Evolutionary conservation across 2,329 filamentous ascomycete species (phyloP), one percentile per base, ranked within the genome.

Genomic region (Hymenoscyphus repandus): DNA sequence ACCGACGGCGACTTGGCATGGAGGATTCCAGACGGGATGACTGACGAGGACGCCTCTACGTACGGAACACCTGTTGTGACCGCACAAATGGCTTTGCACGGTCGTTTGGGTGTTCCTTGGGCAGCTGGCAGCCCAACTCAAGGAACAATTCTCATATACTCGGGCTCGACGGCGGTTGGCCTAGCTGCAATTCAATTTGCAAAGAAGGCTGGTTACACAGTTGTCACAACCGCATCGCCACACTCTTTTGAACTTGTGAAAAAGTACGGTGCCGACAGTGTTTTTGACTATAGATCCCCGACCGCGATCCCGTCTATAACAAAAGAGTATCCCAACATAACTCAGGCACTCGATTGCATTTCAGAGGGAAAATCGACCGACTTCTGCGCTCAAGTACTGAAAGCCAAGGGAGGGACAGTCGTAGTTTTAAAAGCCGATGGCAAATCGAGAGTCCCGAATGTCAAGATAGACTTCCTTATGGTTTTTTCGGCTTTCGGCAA

Each of bases 291-390:
- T 66, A 68, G 67, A 11, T 68, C 70, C 27, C 63, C 70, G 0
- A 66, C 68, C 31, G 67, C 67, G n/a, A 70, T 68, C 1, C 63
- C 64, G 31, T 68, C 74, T 52, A 78, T 79, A 60, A 61, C 64
- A 3, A 66, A 68, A 22, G 62, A 66, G 22, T 66, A 67, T 45
- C 64, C 65, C 7, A 44, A 58, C 17, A 66, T 69, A n/a, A 74
- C 74, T 2, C 64, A 70, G n/a, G 74, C 65, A 6, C 69, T 76
- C 30, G 77, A 80, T 60, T 74, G 70, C 52, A 75, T 78, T 51
- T 62, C 67, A n/a, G 68, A 71, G 51, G 60, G 61, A 27, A 48
- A 45, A 2, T 68, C 68, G 2, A 58, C 58, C 1, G 48, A 62
- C 3, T 54, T 67, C 5, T 67, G 66, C 38, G 65, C 57, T 32